Evolutionary conservation across 768 basidiomycete species (phyloP).

Genomic region (Lactarius deliciosus): DNA sequence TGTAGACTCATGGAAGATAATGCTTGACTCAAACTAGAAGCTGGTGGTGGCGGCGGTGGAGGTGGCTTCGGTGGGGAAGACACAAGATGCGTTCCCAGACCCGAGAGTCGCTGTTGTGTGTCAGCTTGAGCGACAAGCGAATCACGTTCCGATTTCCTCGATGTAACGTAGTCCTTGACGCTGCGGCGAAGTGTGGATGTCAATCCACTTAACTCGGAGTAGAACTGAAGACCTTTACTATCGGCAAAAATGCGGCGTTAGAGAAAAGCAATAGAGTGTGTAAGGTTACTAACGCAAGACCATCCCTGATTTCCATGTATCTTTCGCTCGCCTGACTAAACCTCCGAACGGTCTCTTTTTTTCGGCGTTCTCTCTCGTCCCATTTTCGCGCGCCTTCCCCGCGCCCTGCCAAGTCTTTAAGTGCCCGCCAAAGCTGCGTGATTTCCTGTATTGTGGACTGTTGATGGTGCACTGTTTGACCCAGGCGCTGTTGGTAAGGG

Average conservation of each 20-base stretch:
- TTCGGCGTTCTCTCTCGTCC: conserved; percentile 78
- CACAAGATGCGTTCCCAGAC: conserved; percentile 35
- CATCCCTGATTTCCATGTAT: conserved; percentile 85
- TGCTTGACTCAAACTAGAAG: conserved; percentile 43
- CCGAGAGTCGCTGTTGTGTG: conserved; percentile 60
- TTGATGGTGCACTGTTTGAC: conserved; percentile 77
- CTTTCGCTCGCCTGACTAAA: conserved; percentile 77
- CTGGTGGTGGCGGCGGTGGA: conserved; percentile 29
- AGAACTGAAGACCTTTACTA: conserved; percentile 90
- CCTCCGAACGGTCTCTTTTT: conserved; percentile 69
- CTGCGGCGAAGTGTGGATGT: conserved; percentile 56
- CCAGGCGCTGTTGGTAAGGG: conserved; percentile 82
- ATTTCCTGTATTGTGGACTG: conserved; percentile 73
- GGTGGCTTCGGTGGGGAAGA: conserved; percentile 39
- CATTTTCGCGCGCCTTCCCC: conserved; percentile 74
- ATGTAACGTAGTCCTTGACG: conserved; percentile 59
- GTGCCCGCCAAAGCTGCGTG: conserved; percentile 64
- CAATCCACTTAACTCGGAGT: conserved; percentile 72
- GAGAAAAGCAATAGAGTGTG: conserved; percentile 20
- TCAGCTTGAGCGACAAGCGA: conserved; percentile 67
- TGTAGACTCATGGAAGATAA: conserved; percentile 60
- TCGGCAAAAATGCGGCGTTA: conserved; percentile 17
- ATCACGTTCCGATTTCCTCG: conserved; percentile 70
- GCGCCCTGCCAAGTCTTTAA: conserved; percentile 74
- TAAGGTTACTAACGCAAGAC: conserved; percentile 64